Percentiles rank a stretch among this genome's conserved stretches.
Evolutionary conservation across 2,329 filamentous ascomycete species (phyloP).

Genomic region (Emmonsiellopsis sp.): DNA sequence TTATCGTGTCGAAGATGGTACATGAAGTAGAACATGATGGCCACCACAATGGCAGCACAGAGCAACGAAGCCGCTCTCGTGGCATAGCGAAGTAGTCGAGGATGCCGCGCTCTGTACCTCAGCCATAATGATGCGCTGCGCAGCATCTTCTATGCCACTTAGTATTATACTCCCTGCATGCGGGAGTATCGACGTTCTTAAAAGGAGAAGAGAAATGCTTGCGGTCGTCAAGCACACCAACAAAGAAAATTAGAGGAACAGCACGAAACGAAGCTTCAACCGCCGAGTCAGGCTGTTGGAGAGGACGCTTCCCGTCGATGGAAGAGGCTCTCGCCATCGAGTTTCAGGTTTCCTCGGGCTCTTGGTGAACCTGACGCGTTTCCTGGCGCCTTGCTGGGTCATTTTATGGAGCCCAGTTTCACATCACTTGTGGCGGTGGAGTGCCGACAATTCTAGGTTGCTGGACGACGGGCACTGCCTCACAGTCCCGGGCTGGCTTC

Average conservation of each 20-base stretch:
- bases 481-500: too few relatives aligned
- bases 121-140: neutral
- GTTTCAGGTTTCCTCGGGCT: neutral
- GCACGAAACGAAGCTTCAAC: too few relatives aligned
- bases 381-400: neutral
- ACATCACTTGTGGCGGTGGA: neutral
- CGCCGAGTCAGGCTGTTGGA: too few relatives aligned
- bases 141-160: neutral
- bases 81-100: neutral
- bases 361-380: neutral
- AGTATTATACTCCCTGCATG: neutral
- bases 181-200: neutral
- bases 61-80: neutral
- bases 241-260: too few relatives aligned
- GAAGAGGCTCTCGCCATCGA: neutral
- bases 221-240: too few relatives aligned
- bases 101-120: neutral
- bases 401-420: neutral
- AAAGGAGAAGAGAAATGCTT: too few relatives aligned
- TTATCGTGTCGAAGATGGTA: slow-evolving; percentile 44
- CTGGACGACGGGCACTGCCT: too few relatives aligned
- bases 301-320: too few relatives aligned
- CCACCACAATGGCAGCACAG: slow-evolving; percentile 8
- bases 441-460: too few relatives aligned
- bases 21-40: slow-evolving; percentile 49